Conservation (phyloP, 75 land plant species). For the Sequoiadendron giganteum region DNA sequence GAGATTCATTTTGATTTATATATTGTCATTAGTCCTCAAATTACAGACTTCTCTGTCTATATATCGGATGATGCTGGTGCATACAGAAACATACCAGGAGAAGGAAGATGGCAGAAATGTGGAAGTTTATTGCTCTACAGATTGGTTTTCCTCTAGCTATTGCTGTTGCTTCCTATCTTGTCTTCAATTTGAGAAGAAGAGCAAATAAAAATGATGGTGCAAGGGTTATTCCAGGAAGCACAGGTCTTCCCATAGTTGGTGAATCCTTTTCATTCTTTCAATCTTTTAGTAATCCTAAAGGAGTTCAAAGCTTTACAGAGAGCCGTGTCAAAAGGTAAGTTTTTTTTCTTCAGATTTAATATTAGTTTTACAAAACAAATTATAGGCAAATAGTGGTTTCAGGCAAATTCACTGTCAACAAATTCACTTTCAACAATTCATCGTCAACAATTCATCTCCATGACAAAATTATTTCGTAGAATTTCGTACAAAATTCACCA, state of each 20-base stretch:
- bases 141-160: background rate
- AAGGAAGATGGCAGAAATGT: constrained; percentile 2
- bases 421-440: no score
- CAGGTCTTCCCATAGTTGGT: constrained; percentile 1
- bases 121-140: background rate
- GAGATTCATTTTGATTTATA: no score
- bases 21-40: no score
- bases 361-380: background rate
- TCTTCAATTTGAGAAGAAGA: background rate
- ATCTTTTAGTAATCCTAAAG: background rate
- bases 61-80: background rate
- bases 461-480: no score
- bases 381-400: no score
- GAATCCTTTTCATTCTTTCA: background rate
- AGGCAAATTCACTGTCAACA: no score
- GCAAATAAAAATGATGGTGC: background rate
- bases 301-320: background rate
- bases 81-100: background rate
- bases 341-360: background rate
- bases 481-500: no score
- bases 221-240: background rate
- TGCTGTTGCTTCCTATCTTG: background rate
- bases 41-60: background rate
- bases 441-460: no score
- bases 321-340: background rate